Percentiles rank a stretch among this genome's conserved stretches.
Evolutionary conservation across 1,284 basidiomycete genomes (phyloP).

Genomic region (Cryptococcus hybrid): DNA sequence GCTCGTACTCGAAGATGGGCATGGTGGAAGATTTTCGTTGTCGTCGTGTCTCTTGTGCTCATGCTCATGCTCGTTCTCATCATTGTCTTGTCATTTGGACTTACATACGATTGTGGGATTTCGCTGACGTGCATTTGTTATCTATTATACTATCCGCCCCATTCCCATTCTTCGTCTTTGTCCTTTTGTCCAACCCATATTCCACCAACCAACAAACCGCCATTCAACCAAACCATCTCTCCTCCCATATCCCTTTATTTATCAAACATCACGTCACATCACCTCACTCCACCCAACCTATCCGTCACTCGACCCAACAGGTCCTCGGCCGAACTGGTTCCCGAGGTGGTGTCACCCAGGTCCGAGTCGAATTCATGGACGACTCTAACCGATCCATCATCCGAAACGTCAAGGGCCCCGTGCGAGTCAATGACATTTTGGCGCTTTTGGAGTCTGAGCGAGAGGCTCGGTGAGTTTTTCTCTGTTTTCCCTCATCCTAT

Average conservation of each 20-base stretch:
- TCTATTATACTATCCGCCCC: no score
- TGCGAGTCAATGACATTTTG: conserved; percentile 94
- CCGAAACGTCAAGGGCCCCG: conserved; percentile 99
- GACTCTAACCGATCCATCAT: conserved; percentile 95
- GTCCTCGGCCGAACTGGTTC: conserved; percentile 99
- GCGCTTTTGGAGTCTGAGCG: conserved; percentile 98
- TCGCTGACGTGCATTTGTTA: no score
- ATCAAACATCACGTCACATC: neutral
- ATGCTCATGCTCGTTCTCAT: no score
- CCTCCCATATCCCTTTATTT: neutral
- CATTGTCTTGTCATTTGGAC: no score
- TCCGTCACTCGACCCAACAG: conserved; percentile 50
- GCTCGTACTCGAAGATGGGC: no score
- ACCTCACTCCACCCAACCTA: neutral
- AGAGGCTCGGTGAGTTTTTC: conserved; percentile 86
- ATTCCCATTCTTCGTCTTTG: no score
- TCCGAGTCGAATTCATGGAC: conserved; percentile 99
- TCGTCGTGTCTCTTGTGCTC: no score
- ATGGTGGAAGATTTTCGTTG: no score
- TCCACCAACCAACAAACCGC: neutral
- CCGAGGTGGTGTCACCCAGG: conserved; percentile 99
- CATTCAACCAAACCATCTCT: neutral
- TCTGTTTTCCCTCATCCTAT: neutral
- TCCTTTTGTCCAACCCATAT: neutral
- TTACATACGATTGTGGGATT: no score